Percentiles rank a stretch among this genome's conserved stretches.
Conservation (phyloP, 2,329 filamentous ascomycete species). For the Trichoderma harzianum region DNA sequence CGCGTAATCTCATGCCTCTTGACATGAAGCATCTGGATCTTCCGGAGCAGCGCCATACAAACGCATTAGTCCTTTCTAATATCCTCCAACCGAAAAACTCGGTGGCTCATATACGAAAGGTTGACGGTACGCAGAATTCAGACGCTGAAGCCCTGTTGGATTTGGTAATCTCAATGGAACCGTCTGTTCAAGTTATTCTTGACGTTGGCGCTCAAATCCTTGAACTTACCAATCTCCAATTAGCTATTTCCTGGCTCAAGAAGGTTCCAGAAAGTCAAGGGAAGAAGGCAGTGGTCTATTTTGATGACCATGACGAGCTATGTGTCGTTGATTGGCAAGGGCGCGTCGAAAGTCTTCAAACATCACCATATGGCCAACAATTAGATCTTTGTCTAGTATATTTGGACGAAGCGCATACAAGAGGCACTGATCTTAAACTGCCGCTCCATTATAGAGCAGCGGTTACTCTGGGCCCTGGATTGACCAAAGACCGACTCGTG, state of each 20-base stretch:
- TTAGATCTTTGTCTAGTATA: conserved; percentile 61
- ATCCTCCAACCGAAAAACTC: conserved; percentile 54
- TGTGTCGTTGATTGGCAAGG: conserved; percentile 35
- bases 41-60: conserved; percentile 56
- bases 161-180: conserved; percentile 29
- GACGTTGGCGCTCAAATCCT: conserved; percentile 70
- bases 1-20: conserved; percentile 54
- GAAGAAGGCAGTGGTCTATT: conserved; percentile 28
- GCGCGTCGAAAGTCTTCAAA: conserved; percentile 46
- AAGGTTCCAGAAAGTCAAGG: conserved; percentile 32
- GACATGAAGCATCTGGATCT: conserved; percentile 55
- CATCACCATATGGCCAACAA: conserved; percentile 55
- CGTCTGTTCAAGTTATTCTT: conserved; percentile 51
- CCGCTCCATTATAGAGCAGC: conserved; percentile 57
- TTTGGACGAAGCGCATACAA: conserved; percentile 66
- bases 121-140: conserved; percentile 49
- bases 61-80: conserved; percentile 61
- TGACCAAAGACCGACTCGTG: conserved; percentile 65
- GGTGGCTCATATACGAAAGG: conserved; percentile 53
- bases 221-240: conserved; percentile 54
- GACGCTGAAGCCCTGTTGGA: neutral
- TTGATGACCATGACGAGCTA: neutral
- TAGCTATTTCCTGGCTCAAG: conserved; percentile 53
- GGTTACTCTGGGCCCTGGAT: conserved; percentile 59
- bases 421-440: conserved; percentile 64